These are phyloP conservation scores for Xylaria curta DNA, from an alignment of 495 filamentous ascomycete species.

Conservation along the genomic window DNA sequence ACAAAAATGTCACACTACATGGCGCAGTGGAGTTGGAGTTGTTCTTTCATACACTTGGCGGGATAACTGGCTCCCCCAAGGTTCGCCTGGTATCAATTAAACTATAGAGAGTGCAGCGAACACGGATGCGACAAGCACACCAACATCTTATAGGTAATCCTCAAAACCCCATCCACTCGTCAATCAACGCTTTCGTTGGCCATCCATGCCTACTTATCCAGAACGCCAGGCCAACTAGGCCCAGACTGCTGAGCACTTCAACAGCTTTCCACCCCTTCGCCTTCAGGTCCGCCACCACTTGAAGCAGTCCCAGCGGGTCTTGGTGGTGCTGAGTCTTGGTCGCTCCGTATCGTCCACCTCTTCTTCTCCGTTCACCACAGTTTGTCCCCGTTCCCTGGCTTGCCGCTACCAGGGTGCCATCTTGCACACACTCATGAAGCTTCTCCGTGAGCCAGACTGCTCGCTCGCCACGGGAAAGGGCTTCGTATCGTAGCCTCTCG, in stretches of 20 bases:
- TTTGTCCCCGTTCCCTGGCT: constrained; percentile 27
- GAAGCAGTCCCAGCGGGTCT: constrained; percentile 79
- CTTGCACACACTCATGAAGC: constrained; percentile 74
- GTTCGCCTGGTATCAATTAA: not conserved
- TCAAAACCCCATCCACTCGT: constrained; percentile 35
- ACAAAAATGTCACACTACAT: not conserved
- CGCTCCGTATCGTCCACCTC: constrained; percentile 27
- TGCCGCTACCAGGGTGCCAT: constrained; percentile 67
- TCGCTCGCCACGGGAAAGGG: constrained; percentile 72
- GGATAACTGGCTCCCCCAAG: not conserved
- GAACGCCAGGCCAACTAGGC: constrained; percentile 73
- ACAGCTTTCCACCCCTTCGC: constrained; percentile 70
- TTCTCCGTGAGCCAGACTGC: constrained; percentile 80
- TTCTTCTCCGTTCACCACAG: constrained; percentile 22
- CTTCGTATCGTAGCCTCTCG: constrained; percentile 78
- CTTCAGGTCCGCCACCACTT: constrained; percentile 71
- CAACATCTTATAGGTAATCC: not conserved
- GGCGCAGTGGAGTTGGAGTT: no score
- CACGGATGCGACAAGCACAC: not conserved
- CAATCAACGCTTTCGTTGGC: constrained; percentile 32
- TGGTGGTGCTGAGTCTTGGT: constrained; percentile 51
- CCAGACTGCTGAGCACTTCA: constrained; percentile 79
- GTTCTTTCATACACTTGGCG: not conserved
- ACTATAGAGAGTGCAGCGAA: not conserved
- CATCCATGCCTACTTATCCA: constrained; percentile 57